A percentile compares a stretch with the other conserved stretches of the same genome.
phyloP scores from a whole-genome alignment of 2,329 filamentous ascomycete species.

The Mollisia scopiformis region DNA sequence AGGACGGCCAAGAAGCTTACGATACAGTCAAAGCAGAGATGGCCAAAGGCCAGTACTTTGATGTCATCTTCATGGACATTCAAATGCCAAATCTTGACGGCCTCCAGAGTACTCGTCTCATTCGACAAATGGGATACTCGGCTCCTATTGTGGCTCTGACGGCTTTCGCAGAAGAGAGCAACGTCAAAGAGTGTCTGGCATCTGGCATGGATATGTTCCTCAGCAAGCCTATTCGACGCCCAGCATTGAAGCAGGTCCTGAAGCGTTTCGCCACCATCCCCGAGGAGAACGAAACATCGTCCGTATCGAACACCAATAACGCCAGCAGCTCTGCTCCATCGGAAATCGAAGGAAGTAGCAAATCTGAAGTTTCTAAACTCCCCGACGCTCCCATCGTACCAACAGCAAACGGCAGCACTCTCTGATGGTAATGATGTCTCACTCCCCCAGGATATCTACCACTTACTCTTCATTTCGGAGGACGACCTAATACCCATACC shows the following conservation, averaged over 20 bases:
- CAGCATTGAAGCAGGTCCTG: slow-evolving; percentile 82
- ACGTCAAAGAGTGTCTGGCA: slow-evolving; percentile 83
- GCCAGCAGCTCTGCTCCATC: slow-evolving; percentile 19
- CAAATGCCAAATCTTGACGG: slow-evolving; percentile 94
- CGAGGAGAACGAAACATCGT: slow-evolving; percentile 56
- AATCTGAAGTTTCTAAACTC: not conserved
- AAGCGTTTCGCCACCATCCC: slow-evolving; percentile 82
- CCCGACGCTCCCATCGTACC: not conserved
- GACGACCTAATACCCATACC: not conserved
- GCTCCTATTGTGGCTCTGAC: slow-evolving; percentile 90
- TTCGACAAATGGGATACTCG: slow-evolving; percentile 83
- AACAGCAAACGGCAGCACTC: not conserved
- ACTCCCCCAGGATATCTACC: not conserved
- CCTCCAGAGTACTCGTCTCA: slow-evolving; percentile 81
- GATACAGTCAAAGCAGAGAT: slow-evolving; percentile 84
- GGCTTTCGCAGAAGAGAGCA: slow-evolving; percentile 88
- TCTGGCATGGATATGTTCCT: slow-evolving; percentile 93
- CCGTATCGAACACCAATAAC: slow-evolving; percentile 19
- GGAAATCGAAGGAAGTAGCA: slow-evolving; percentile 4
- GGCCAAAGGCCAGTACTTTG: slow-evolving; percentile 72
- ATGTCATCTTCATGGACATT: slow-evolving; percentile 95
- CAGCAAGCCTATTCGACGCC: slow-evolving; percentile 74
- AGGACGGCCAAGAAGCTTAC: slow-evolving; percentile 84
- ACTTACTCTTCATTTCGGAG: not conserved
- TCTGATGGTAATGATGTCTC: not conserved